Evolutionary conservation across 2,329 filamentous ascomycete species (phyloP).

Genomic region (Colletotrichum salicis): DNA sequence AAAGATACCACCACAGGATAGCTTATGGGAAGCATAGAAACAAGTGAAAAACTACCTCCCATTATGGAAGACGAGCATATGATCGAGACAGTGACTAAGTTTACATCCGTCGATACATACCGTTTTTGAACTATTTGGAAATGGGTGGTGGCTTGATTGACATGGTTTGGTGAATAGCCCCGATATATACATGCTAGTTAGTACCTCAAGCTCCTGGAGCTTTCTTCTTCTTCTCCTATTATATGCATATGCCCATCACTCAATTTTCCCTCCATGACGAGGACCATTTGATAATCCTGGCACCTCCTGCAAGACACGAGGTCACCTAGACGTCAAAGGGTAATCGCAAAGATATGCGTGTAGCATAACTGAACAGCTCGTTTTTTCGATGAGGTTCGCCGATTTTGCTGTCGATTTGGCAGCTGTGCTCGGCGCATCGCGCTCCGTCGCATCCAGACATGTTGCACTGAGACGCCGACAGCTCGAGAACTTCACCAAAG

Average conservation of each 20-base stretch:
- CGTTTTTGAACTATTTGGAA: not conserved
- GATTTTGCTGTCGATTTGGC: slow-evolving; percentile 76
- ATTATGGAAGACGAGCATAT: not conserved
- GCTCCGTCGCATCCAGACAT: slow-evolving; percentile 73
- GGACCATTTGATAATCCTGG: slow-evolving; percentile 18
- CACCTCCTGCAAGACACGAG: not conserved
- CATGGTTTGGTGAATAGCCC: not conserved
- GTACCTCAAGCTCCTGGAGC: not conserved
- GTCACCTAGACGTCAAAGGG: not conserved
- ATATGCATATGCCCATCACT: slow-evolving; percentile 6
- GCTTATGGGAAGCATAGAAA: too few species aligned
- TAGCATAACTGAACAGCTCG: not conserved
- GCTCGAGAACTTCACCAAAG: slow-evolving; percentile 60
- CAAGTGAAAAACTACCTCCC: too few species aligned
- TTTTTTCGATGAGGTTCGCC: slow-evolving; percentile 65
- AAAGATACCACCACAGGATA: not conserved
- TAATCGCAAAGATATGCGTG: slow-evolving; percentile 4
- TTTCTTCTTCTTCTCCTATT: not conserved
- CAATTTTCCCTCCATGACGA: slow-evolving; percentile 34
- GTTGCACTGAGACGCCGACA: slow-evolving; percentile 66
- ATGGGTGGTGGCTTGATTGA: not conserved
- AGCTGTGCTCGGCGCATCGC: slow-evolving; percentile 75
- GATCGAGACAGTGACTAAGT: not conserved
- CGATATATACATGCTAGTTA: not conserved
- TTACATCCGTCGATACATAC: not conserved